Evolutionary conservation across 2,329 filamentous ascomycete genomes (phyloP).

Genomic region (Pyrenophora tritici-repentis): DNA sequence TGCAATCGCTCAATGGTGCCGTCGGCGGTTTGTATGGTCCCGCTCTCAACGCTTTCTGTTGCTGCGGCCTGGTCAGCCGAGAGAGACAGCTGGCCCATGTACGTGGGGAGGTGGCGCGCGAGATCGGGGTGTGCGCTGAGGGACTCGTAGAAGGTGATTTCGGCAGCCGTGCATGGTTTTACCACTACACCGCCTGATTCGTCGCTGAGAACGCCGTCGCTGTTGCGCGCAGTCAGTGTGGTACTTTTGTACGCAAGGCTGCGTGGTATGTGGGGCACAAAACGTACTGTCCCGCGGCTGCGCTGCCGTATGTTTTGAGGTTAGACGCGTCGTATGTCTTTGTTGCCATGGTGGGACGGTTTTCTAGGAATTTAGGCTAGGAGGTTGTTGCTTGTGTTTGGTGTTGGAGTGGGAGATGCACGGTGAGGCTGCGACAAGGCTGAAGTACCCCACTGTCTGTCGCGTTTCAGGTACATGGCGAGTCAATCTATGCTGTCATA

Average conservation of each 20-base stretch:
- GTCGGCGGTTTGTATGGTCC: constrained; percentile 33
- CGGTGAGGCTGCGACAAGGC: constrained; percentile 10
- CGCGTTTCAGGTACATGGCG: constrained; percentile 20
- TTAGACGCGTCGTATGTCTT: constrained; percentile 63
- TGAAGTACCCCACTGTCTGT: constrained; percentile 4
- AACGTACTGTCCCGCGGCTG: constrained; percentile 82
- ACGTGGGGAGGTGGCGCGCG: constrained; percentile 79
- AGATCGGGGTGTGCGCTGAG: constrained; percentile 72
- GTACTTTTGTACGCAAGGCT: not conserved
- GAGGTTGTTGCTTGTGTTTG: not conserved
- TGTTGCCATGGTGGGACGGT: constrained; percentile 40
- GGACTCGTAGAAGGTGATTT: constrained; percentile 88
- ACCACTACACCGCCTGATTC: constrained; percentile 83
- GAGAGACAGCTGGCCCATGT: constrained; percentile 77
- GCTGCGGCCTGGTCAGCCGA: constrained; percentile 26
- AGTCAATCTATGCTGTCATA: constrained; percentile 22
- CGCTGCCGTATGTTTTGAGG: constrained; percentile 72
- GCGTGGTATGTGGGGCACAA: constrained; percentile 28
- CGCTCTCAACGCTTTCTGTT: constrained; percentile 28
- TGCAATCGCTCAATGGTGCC: constrained; percentile 49
- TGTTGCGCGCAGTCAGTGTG: constrained; percentile 46
- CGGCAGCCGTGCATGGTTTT: constrained; percentile 86
- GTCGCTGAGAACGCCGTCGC: constrained; percentile 88
- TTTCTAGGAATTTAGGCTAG: constrained; percentile 7
- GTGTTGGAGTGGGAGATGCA: constrained; percentile 5